Evolutionary conservation across 495 filamentous ascomycete species (phyloP), one percentile per base, ranked within the genome.

Genomic region (Aspergillus bridgeri): DNA sequence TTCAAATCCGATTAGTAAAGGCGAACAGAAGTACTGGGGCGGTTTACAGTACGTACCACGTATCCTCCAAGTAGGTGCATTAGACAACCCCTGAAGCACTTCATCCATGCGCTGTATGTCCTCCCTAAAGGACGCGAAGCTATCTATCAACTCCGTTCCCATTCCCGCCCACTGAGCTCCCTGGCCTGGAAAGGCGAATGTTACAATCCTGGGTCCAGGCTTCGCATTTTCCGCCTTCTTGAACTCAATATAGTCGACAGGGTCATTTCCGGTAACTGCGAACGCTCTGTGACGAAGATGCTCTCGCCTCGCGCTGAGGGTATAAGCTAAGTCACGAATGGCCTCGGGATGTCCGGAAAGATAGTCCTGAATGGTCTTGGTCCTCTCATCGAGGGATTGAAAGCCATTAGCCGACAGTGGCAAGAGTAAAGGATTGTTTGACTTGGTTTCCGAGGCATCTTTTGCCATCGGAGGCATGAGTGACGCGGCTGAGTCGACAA

Each of bases 171-270:
- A 70, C 48, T 70, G 67, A 4, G 67, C 63, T 3, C 67, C 67
- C 53, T 70, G 67, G 0, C 67, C 67, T 15, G 57, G 68, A 45
- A 70, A 70, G 6, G 64, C 56, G 23, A 68, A 62, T 42, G 25
- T 48, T 13, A 51, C n/a, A 9, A 33, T 33, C 8, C 13, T 33
- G 2, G 29, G 2, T 3, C 56, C 52, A 20, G 19, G 13, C 0
- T 48, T 42, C 15, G 6, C n/a, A 18, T 50, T 20, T 21, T 24
- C 18, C 13, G 52, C 18, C 13, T 42, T 49, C n/a, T 27, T 45
- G 29, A 56, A 51, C 22, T 48, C 19, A 1, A 47, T 13, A 11
- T 23, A 7, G 15, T 48, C 57, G 27, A 3, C 2, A 33, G 29
- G 8, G 13, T 8, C 23, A 48, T 8, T 43, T 43, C 20, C 38